A percentile compares a stretch with the other conserved stretches of the same genome.
Conservation (phyloP, 495 filamentous ascomycete species). For the Penicillium egyptiacum region DNA sequence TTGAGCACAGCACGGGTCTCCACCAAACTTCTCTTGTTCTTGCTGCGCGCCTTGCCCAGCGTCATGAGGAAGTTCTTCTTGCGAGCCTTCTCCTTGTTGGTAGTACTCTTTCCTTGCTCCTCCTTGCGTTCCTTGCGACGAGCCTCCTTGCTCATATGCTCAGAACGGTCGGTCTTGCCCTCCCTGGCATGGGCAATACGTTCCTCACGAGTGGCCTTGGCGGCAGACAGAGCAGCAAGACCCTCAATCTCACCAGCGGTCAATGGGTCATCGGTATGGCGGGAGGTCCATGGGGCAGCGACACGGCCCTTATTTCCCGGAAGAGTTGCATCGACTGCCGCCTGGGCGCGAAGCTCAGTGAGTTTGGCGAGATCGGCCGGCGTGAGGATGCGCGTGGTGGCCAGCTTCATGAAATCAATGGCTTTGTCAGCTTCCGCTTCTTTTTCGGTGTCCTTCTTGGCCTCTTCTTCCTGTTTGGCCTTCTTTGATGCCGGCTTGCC, state of each 20-base stretch:
- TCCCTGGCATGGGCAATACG: constrained; percentile 74
- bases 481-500: constrained; percentile 66
- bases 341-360: constrained; percentile 74
- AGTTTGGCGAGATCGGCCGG: constrained; percentile 92
- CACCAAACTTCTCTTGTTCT: constrained; percentile 87
- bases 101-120: constrained; percentile 86
- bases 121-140: constrained; percentile 80
- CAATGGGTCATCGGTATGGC: constrained; percentile 77
- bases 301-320: constrained; percentile 46
- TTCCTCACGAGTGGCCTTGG: constrained; percentile 77
- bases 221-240: constrained; percentile 63
- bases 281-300: constrained; percentile 41
- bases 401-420: constrained; percentile 60
- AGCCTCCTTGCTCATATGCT: constrained; percentile 80
- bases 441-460: constrained; percentile 21
- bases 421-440: constrained; percentile 28
- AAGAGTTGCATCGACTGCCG: constrained; percentile 63
- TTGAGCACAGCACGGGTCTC: constrained; percentile 76
- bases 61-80: constrained; percentile 99
- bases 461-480: constrained; percentile 33
- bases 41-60: constrained; percentile 85
- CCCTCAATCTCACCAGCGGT: constrained; percentile 86
- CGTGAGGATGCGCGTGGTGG: constrained; percentile 85
- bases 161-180: constrained; percentile 59
- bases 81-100: constrained; percentile 95